Evolutionary conservation across 2,329 filamentous ascomycete species (phyloP).

Genomic region (Ascocoryne sarcoides): DNA sequence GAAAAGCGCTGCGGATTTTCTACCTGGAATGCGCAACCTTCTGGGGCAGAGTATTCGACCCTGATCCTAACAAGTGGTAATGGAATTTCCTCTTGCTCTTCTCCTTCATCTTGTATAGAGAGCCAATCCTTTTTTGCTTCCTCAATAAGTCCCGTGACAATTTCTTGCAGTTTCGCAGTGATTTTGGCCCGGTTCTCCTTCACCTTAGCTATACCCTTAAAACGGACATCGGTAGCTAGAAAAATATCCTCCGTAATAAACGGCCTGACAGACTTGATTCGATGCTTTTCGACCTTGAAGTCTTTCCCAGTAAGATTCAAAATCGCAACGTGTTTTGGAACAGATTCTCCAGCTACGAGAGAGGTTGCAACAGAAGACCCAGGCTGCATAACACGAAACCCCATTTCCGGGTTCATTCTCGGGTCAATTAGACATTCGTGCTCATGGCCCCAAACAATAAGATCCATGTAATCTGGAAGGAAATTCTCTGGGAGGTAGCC

Average conservation of each 20-base stretch:
- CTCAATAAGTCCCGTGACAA: constrained; percentile 81
- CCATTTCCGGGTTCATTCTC: constrained; percentile 70
- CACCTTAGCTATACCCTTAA: constrained; percentile 69
- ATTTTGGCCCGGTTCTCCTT: constrained; percentile 78
- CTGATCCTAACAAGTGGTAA: constrained; percentile 80
- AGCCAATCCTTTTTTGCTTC: constrained; percentile 77
- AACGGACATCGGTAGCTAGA: constrained; percentile 64
- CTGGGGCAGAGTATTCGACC: constrained; percentile 80
- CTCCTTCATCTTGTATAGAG: constrained; percentile 60
- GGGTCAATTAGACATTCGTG: constrained; percentile 93
- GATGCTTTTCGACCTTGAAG: constrained; percentile 71
- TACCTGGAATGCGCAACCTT: constrained; percentile 77
- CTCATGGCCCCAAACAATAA: constrained; percentile 95
- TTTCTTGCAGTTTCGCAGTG: constrained; percentile 63
- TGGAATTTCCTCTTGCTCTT: constrained; percentile 55
- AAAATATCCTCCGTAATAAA: constrained; percentile 82
- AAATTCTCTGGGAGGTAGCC: constrained; percentile 93
- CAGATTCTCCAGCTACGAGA: constrained; percentile 79
- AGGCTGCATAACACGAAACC: constrained; percentile 94
- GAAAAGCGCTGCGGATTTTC: constrained; percentile 97
- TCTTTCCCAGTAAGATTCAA: constrained; percentile 74
- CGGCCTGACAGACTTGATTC: constrained; percentile 79
- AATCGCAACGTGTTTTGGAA: constrained; percentile 83
- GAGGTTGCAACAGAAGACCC: constrained; percentile 95
- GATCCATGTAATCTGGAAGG: constrained; percentile 80